Evolutionary conservation across 768 basidiomycete species (phyloP), one percentile per base, ranked within the genome.

Genomic region (Lepiota brunneoincarnata): DNA sequence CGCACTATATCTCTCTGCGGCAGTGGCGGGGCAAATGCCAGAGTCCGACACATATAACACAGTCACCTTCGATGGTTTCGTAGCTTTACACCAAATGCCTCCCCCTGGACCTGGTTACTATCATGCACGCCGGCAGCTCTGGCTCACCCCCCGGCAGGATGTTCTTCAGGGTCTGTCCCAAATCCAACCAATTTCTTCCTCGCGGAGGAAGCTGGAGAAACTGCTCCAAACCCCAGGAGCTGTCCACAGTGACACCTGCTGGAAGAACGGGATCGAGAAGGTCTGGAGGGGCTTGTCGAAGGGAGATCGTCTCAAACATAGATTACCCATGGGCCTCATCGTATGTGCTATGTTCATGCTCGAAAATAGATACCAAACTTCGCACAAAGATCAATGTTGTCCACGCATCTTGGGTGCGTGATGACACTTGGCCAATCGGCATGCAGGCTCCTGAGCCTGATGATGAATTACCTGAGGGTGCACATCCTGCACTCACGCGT

Each of bases 341-440:
- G 89, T 90, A 69, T 58, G 87, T 75, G 39, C 31, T 50, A 53
- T 31, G 18, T 45, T 43, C 36, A 48, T 42, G 17, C 38, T 39
- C 7, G 42, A 37, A 18, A 21, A 52, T 46, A 24, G 40, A 39
- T 35, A 54, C 44, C 45, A 41, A 49, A 40, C 41, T 52, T 44
- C 51, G 45, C 12, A 58, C 28, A 20, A 67, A 92, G 89, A 79
- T 90, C 62, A 86, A 86, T 63, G 75, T 92, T 55, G 67, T 90
- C 41, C 80, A 88, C 61, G 79, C 84, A 31, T 83, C 84, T 34
- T 92, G 90, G 90, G 67, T 87, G 42, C 81, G 81, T 47, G 89
- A 92, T 56, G 75, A 81, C 45, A 89, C 86, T 41, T 92, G 90
- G 90, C 90, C 90, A 17, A 68, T 71, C 36, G 83, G 80, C 15